Evolutionary conservation across 2,329 filamentous ascomycete genomes (phyloP).

Genomic region (Ceratocystis huliohia): DNA sequence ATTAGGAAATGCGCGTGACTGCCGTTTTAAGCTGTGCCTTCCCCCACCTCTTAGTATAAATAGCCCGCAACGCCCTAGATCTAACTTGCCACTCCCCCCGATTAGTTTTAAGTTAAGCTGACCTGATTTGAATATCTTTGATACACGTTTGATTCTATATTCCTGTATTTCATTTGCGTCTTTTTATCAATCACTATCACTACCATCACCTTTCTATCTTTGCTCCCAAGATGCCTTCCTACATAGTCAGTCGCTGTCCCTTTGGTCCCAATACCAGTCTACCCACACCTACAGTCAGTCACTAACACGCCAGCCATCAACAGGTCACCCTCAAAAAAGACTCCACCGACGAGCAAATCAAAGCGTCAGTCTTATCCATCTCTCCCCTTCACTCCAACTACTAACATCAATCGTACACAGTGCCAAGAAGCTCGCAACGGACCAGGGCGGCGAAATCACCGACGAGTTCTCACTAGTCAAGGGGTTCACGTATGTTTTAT

Average conservation of each 20-base stretch:
- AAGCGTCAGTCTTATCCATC: conserved; percentile 39
- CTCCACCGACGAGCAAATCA: conserved; percentile 52
- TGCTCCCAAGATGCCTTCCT: conserved; percentile 39
- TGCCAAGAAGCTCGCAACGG: conserved; percentile 60
- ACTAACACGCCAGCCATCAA: conserved; percentile 1
- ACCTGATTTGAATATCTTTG: too few species aligned
- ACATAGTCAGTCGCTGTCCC: conserved; percentile 36
- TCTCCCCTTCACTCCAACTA: background rate
- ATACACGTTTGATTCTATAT: too few species aligned
- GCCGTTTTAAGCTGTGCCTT: background rate
- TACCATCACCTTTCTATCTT: conserved; percentile 1
- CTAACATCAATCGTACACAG: conserved; percentile 31
- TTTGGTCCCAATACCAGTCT: conserved; percentile 21
- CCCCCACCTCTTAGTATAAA: too few species aligned
- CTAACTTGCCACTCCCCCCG: too few species aligned
- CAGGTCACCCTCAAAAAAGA: conserved; percentile 71
- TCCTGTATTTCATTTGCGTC: conserved; percentile 1
- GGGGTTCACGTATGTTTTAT: conserved; percentile 67
- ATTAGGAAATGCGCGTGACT: conserved; percentile 1
- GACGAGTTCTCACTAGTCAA: conserved; percentile 82
- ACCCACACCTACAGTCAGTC: background rate
- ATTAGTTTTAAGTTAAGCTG: too few species aligned
- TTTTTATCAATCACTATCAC: background rate
- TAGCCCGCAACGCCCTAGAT: too few species aligned
- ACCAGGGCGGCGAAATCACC: conserved; percentile 71